Evolutionary conservation across 176 grass and related monocot species (phyloP).

Genomic region (Triticum monococcum): DNA sequence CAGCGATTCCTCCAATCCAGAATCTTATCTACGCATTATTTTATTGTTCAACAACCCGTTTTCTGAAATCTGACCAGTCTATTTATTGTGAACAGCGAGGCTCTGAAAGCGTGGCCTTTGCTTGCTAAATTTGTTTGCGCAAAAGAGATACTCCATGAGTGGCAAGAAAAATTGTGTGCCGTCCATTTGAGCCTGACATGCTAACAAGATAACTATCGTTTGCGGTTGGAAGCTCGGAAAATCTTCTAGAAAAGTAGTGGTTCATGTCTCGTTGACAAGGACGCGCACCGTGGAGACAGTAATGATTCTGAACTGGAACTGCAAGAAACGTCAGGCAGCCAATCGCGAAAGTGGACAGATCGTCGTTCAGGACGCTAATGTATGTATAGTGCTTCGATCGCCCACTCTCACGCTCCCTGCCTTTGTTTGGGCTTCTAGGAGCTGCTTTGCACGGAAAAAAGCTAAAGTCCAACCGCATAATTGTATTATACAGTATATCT

Average conservation of each 20-base stretch:
- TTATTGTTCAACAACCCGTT: not conserved
- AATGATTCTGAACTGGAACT: not conserved
- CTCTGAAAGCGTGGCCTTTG: not conserved
- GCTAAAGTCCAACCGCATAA: too few relatives aligned
- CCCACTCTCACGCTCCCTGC: not conserved
- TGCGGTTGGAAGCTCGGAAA: not conserved
- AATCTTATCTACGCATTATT: not conserved
- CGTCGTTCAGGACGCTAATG: not conserved
- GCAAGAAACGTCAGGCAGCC: not conserved
- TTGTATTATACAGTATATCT: too few relatives aligned
- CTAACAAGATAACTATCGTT: not conserved
- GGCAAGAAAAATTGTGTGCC: not conserved
- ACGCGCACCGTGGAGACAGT: not conserved
- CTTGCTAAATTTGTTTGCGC: not conserved
- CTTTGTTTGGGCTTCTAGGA: too few relatives aligned
- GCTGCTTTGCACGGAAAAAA: too few relatives aligned
- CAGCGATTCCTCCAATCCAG: not conserved
- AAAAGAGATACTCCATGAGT: too few relatives aligned
- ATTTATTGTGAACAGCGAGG: not conserved
- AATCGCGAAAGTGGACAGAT: not conserved
- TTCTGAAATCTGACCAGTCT: not conserved
- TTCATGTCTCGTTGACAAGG: not conserved
- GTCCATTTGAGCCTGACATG: not conserved
- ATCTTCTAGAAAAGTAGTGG: conserved; percentile 22
- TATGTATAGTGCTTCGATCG: not conserved